phyloP scores from a whole-genome alignment of 768 basidiomycete genomes.

The Lyophyllum atratum region DNA sequence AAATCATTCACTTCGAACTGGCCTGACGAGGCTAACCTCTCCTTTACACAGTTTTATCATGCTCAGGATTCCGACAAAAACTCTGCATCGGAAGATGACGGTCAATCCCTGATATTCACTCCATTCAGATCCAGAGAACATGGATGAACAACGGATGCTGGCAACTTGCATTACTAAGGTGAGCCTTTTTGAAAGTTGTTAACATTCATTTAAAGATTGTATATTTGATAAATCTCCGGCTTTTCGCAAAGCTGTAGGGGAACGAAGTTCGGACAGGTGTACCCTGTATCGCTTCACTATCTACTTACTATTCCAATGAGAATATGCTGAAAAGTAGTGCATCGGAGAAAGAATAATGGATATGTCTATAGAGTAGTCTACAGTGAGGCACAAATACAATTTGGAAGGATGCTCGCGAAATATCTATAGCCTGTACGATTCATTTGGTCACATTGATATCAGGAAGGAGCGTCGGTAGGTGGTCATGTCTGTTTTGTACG shows the following conservation, averaged over 20 bases:
- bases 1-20: neutral
- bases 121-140: neutral
- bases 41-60: neutral
- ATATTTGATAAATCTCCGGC: neutral
- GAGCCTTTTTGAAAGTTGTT: neutral
- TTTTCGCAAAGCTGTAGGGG: too few relatives aligned
- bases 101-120: neutral
- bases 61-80: neutral
- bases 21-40: neutral
- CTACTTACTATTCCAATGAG: too few relatives aligned
- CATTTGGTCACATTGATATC: neutral
- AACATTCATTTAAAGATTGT: neutral
- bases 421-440: neutral
- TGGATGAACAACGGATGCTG: neutral
- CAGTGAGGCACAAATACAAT: too few relatives aligned
- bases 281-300: too few relatives aligned
- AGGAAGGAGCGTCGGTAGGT: neutral
- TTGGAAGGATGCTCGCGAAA: neutral
- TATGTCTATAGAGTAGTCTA: too few relatives aligned
- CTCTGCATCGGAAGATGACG: neutral
- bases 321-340: too few relatives aligned
- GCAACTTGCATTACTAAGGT: neutral
- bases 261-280: too few relatives aligned
- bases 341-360: too few relatives aligned
- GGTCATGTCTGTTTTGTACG: neutral